phyloP scores from a whole-genome alignment of 331 rosid genomes.

The Phaseolus coccineus region DNA sequence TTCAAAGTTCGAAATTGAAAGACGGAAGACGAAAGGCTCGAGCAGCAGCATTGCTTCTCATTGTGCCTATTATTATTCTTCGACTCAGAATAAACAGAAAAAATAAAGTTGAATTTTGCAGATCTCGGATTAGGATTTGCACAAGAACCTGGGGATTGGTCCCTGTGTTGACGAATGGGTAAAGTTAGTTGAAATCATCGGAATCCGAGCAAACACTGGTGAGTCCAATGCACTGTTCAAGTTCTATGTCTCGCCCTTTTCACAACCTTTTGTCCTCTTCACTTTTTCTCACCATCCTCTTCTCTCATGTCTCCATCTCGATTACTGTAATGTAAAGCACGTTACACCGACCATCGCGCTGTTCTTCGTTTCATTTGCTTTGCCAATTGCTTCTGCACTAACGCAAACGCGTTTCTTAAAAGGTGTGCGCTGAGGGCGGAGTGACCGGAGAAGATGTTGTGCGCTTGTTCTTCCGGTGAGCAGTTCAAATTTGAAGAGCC shows the following conservation, averaged over 20 bases:
- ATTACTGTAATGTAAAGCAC: background rate
- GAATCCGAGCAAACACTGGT: conserved; percentile 41
- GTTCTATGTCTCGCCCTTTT: conserved; percentile 53
- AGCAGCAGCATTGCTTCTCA: too few relatives aligned
- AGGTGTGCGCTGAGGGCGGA: conserved; percentile 34
- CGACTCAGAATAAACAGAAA: background rate
- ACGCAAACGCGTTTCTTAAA: conserved; percentile 17
- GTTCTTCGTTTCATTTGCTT: background rate
- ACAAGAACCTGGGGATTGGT: background rate
- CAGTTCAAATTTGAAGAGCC: conserved; percentile 87
- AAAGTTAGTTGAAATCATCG: conserved; percentile 37
- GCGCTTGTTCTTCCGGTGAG: conserved; percentile 94
- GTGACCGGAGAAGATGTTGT: conserved; percentile 60
- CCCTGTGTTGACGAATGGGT: conserved; percentile 42
- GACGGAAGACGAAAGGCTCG: too few relatives aligned
- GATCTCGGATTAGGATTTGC: conserved; percentile 18
- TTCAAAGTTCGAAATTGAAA: too few relatives aligned
- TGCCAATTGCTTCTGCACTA: background rate
- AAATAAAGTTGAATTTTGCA: background rate
- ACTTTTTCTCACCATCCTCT: background rate
- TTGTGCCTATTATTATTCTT: background rate
- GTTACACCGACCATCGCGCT: background rate
- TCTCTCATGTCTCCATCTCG: background rate
- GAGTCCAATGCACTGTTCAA: conserved; percentile 50
- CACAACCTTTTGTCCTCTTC: conserved; percentile 48